Percentiles rank a stretch among this genome's conserved stretches.
These are phyloP conservation scores for Suillus weaverae DNA, from an alignment of 768 basidiomycete genomes.

Conservation along the genomic window DNA sequence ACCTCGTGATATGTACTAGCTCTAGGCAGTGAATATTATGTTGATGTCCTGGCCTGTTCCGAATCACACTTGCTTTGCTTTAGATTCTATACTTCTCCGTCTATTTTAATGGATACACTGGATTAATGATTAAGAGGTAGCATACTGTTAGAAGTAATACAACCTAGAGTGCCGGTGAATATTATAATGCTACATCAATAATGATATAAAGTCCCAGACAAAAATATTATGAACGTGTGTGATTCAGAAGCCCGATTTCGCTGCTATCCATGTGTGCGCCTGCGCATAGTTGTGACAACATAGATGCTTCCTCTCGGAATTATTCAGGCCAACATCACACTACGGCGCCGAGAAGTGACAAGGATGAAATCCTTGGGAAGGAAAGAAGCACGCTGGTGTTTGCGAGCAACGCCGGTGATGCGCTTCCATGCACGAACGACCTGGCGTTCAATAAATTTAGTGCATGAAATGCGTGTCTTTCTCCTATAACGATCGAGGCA, in stretches of 20 bases:
- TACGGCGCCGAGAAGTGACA: conserved; percentile 55
- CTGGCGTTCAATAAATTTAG: conserved; percentile 57
- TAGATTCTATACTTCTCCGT: not conserved
- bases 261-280: not conserved
- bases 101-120: not conserved
- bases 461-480: conserved; percentile 32
- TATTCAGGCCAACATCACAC: conserved; percentile 40
- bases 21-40: too few relatives aligned
- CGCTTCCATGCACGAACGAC: conserved; percentile 62
- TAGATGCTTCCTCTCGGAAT: not conserved
- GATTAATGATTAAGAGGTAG: not conserved
- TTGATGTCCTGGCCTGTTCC: not conserved
- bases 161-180: not conserved
- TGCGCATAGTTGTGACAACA: not conserved
- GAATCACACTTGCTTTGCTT: not conserved
- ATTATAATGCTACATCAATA: not conserved
- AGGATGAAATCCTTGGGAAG: conserved; percentile 63
- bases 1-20: not conserved
- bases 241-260: not conserved
- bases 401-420: conserved; percentile 54
- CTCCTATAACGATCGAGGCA: conserved; percentile 15
- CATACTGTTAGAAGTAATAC: not conserved
- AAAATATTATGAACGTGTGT: not conserved
- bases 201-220: not conserved
- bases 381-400: conserved; percentile 50